Evolutionary conservation across 2,329 filamentous ascomycete species (phyloP).

Genomic region (Shiraia bambusicola): DNA sequence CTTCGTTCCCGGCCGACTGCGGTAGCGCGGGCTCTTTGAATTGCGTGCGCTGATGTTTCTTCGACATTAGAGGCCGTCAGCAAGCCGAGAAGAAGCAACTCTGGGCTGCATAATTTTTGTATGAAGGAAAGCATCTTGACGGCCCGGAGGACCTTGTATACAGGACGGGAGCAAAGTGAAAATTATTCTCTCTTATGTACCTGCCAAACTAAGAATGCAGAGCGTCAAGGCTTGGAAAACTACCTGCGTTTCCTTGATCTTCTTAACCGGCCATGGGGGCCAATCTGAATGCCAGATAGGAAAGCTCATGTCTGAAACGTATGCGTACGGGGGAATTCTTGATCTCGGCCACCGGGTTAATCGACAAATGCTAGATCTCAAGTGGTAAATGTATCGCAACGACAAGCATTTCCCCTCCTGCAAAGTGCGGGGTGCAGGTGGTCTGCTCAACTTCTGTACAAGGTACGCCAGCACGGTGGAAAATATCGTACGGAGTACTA

Average conservation of each 20-base stretch:
- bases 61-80: constrained; percentile 9
- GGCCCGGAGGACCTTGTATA: background rate
- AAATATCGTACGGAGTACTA: too few relatives aligned
- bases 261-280: too few relatives aligned
- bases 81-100: constrained; percentile 12
- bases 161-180: too few relatives aligned
- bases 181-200: too few relatives aligned
- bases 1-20: constrained; percentile 26
- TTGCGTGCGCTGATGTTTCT: constrained; percentile 7
- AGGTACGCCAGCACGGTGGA: too few relatives aligned
- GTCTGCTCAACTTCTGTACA: constrained; percentile 18
- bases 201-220: too few relatives aligned
- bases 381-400: constrained; percentile 12
- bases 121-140: constrained; percentile 3
- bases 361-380: constrained; percentile 1
- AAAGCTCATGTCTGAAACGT: too few relatives aligned
- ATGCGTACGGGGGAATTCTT: background rate
- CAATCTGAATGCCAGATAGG: too few relatives aligned
- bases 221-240: too few relatives aligned
- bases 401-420: constrained; percentile 17
- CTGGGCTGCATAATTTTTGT: constrained; percentile 6
- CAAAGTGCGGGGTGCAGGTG: constrained; percentile 27
- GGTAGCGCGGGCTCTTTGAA: constrained; percentile 3
- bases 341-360: constrained; percentile 5
- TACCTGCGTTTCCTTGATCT: too few relatives aligned